Evolutionary conservation across 768 basidiomycete genomes (phyloP), one percentile per base, ranked within the genome.

Genomic region (Leccinum uliginosum): DNA sequence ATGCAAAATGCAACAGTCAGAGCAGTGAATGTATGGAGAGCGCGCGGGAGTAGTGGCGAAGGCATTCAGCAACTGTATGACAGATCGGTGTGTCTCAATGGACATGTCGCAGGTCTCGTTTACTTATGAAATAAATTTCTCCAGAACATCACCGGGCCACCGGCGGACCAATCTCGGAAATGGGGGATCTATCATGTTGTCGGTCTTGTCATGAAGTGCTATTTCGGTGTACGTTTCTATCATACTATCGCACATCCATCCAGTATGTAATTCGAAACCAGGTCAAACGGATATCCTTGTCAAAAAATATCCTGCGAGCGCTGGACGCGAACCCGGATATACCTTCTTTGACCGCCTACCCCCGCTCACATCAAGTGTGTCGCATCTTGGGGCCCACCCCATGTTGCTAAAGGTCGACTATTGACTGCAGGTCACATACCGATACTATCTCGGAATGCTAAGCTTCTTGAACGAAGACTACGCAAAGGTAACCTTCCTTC

Each of bases 121-220:
- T 4, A 4, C 32, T 61, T 29, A 50, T 34, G 12, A 29, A 47
- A 27, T 5, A 10, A 12, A 24, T 24, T 3, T 43, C 49, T 60
- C 17, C 45, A 87, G 89, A 60, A 81, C 76, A 35, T 88, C 88
- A n/a, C 82, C 86, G 17, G 73, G 34, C 87, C 88, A n/a, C 82
- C 86, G 17, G 73, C 84, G 50, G 78, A 83, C 27, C 81, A 90
- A 71, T 87, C 89, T 38, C 76, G 93, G 64, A 91, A 91, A 75
- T 89, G 93, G 93, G 86, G 93, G 1, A 82, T 94, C 2, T 98
- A 98, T 74, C 91, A 93, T 65, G 83, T 97, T 14, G 94, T 95
- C 1, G 89, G 88, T 15, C 76, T 96, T 50, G 86, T 94, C 54
- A 75, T 99, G 71, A 98, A 98, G 71, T 89, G 85, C 49, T 98